Base-by-base conservation (phyloP, 1,284 basidiomycete genomes). In the Exobasidium cylindrosporum region DNA sequence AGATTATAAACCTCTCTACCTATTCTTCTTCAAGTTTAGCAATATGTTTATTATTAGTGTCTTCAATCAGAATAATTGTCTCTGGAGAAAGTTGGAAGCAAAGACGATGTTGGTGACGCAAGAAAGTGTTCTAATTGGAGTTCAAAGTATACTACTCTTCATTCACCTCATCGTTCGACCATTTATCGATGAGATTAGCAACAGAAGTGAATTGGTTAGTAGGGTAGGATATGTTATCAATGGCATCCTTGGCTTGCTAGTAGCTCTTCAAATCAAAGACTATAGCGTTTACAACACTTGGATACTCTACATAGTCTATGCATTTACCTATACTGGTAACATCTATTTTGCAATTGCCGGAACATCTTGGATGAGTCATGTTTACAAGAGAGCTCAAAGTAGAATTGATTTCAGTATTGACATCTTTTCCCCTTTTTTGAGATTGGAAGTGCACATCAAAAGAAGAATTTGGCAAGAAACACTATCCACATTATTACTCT, bases 401-500 rank as follows among this genome's bases (percentile, higher is more conserved):
- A 84, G 89, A 24, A 83, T 91, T 45, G 89, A 91, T 78, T 90
- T 90, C 77, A 88, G 88, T 76, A 85, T 90, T 66, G 89, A 90
- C 76, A 84, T 90, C 56, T 90, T 90, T 74, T 89, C 88, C n/a
- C 88, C 88, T 29, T 82, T 84, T 84, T 78, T 91, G 62, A 86
- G 90, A 77, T 78, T 88, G 47, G 84, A 86, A 0, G 78, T 85
- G 66, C 89, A 92, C 73, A 83, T 86, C 43, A 86, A 83, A 64
- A 84, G 89, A 11, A 84, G 90, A 4, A 88, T 91, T n/a, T 90
- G 89, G 89, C 88, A 91, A 74, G 90, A 92, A 78, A 85, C 88
- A 5, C 83, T 91, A 29, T 86, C 88, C 0, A 85, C 86, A 0
- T 80, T 92, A 4, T 79, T 91, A 14, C 83, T 91, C 28, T 87